These are phyloP conservation scores for Kodamaea anthophila DNA, from an alignment of 1,139 yeast genomes.

Conservation along the genomic window DNA sequence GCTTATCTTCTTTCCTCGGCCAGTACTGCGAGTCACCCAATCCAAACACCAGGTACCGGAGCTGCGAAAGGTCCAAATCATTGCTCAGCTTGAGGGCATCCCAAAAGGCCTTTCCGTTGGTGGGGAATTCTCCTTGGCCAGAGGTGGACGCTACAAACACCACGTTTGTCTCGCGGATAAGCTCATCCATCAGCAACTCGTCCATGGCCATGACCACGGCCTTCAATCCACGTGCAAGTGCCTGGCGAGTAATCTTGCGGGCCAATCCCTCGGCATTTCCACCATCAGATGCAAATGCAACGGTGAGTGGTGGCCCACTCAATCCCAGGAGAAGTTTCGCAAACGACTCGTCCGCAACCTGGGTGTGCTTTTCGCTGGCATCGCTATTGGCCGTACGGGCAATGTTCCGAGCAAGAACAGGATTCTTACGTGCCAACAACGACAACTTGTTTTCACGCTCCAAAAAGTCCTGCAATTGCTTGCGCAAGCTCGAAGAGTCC, in stretches of 20 bases:
- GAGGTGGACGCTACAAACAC: constrained; percentile 85
- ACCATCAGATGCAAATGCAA: constrained; percentile 92
- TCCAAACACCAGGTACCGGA: constrained; percentile 77
- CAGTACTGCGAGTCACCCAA: constrained; percentile 93
- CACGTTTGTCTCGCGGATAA: constrained; percentile 75
- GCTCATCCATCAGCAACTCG: constrained; percentile 73
- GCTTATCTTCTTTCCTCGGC: constrained; percentile 96
- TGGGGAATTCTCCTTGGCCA: constrained; percentile 98
- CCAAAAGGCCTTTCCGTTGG: constrained; percentile 90
- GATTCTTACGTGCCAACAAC: constrained; percentile 62
- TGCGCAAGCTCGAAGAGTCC: constrained; percentile 78
- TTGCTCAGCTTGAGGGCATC: constrained; percentile 66
- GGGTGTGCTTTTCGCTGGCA: constrained; percentile 53
- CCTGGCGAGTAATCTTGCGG: constrained; percentile 76
- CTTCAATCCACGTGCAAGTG: constrained; percentile 80
- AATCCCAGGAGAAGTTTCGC: constrained; percentile 74
- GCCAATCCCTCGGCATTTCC: constrained; percentile 87
- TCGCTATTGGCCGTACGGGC: constrained; percentile 54
- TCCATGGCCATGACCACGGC: constrained; percentile 77
- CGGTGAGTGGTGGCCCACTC: constrained; percentile 87
- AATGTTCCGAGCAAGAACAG: constrained; percentile 73
- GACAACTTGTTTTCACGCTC: constrained; percentile 88
- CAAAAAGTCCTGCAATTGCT: constrained; percentile 70
- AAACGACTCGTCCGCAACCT: constrained; percentile 73
- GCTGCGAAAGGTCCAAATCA: constrained; percentile 66